Conservation (phyloP, 495 filamentous ascomycete genomes). For the Hypomontagnella monticulosa region DNA sequence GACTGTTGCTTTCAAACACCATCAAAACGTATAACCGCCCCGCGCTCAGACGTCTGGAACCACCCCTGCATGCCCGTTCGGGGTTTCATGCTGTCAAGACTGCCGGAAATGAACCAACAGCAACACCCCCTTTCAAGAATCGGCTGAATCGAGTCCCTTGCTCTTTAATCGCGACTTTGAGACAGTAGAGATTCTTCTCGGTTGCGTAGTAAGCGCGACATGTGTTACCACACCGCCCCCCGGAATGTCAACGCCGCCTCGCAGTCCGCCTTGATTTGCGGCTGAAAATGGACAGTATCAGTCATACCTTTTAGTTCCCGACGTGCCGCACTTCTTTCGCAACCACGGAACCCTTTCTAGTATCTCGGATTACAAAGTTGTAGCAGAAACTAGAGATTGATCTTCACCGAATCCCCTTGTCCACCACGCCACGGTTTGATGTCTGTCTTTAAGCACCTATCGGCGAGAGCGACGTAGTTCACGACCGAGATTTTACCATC, state of each 20-base stretch:
- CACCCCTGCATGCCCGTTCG: constrained; percentile 26
- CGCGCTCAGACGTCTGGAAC: constrained; percentile 20
- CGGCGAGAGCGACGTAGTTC: no score
- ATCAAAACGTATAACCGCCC: constrained; percentile 35
- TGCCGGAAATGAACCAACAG: no score
- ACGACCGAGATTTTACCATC: no score
- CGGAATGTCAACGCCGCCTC: neutral
- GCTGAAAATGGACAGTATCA: neutral
- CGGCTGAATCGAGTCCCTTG: neutral
- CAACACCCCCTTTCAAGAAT: constrained; percentile 6
- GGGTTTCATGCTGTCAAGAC: constrained; percentile 6
- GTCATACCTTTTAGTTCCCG: no score
- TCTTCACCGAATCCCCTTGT: no score
- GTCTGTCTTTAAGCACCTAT: no score
- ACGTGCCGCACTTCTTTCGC: no score
- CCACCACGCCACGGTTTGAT: no score
- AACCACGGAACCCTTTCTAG: no score
- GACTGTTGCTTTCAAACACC: constrained; percentile 26
- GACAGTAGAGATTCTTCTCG: neutral
- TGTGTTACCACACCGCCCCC: neutral
- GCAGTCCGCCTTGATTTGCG: constrained; percentile 7
- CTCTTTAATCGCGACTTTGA: neutral
- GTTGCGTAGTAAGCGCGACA: neutral
- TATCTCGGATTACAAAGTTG: no score
- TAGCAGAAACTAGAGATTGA: no score